A percentile compares a stretch with the other conserved stretches of the same genome.
Evolutionary conservation across 1,139 yeast genomes (phyloP).

Genomic region (Zygosaccharomyces pseudobailii): DNA sequence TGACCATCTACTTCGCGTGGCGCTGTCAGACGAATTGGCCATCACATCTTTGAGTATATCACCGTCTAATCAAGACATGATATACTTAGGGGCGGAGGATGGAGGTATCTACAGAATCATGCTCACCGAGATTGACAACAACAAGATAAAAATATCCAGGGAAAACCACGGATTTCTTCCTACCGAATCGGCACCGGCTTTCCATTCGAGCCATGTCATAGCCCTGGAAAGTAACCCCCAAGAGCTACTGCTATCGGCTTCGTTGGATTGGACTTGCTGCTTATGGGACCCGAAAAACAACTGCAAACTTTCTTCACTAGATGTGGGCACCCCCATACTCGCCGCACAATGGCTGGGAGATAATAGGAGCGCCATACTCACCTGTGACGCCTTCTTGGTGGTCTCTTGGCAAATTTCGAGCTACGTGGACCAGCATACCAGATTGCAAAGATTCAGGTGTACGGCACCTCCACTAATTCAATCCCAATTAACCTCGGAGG

Average conservation of each 20-base stretch:
- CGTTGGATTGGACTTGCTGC: slow-evolving; percentile 26
- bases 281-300: slow-evolving; percentile 23
- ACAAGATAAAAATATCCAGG: slow-evolving; percentile 8
- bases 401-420: slow-evolving; percentile 8
- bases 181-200: slow-evolving; percentile 9
- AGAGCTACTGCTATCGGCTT: slow-evolving; percentile 20
- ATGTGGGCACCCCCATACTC: slow-evolving; percentile 18
- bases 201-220: slow-evolving; percentile 14
- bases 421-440: not conserved
- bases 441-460: slow-evolving; percentile 2
- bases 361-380: slow-evolving; percentile 13
- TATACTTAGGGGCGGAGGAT: slow-evolving; percentile 27
- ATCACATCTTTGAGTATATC: slow-evolving; percentile 18
- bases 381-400: slow-evolving; percentile 11
- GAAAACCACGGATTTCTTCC: slow-evolving; percentile 27
- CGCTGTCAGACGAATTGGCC: slow-evolving; percentile 22
- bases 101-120: slow-evolving; percentile 27
- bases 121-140: slow-evolving; percentile 6
- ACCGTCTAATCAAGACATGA: slow-evolving; percentile 17
- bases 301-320: slow-evolving; percentile 13
- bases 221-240: slow-evolving; percentile 6
- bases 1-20: slow-evolving; percentile 14
- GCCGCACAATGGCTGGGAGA: slow-evolving; percentile 15
- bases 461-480: slow-evolving; percentile 6
- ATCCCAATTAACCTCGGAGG: not conserved